phyloP scores from a whole-genome alignment of 2,329 filamentous ascomycete genomes.

The Cercospora sp. region DNA sequence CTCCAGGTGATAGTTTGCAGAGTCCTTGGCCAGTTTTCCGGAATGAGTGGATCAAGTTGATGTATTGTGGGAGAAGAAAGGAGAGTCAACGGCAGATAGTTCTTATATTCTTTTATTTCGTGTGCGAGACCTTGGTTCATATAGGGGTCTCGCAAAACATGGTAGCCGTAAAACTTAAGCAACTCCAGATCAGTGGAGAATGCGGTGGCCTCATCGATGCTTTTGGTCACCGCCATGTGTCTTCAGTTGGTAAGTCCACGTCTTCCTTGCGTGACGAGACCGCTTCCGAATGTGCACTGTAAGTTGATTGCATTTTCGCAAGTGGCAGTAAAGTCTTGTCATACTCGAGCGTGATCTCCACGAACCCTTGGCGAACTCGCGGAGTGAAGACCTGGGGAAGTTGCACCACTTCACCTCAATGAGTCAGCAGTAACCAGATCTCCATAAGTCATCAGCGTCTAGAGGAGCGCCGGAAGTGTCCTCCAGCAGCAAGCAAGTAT shows the following conservation, averaged over 20 bases:
- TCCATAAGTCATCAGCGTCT: not conserved
- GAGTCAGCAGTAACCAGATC: not conserved
- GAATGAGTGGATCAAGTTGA: not conserved
- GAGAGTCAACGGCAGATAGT: not conserved
- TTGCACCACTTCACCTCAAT: no score
- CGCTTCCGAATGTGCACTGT: not conserved
- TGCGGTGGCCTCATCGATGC: not conserved
- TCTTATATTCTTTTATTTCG: not conserved
- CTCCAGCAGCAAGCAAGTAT: not conserved
- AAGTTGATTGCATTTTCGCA: not conserved
- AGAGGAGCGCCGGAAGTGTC: not conserved
- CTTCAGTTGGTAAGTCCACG: not conserved
- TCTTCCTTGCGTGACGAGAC: not conserved
- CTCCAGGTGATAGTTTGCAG: not conserved
- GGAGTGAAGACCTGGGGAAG: no score
- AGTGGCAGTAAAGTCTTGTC: not conserved
- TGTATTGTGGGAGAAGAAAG: not conserved
- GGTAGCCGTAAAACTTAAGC: not conserved
- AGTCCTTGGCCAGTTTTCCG: not conserved
- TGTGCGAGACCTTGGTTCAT: not conserved
- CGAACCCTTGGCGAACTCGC: no score
- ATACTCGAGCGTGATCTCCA: not conserved
- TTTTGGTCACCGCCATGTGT: not conserved
- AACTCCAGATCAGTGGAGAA: not conserved
- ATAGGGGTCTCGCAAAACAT: not conserved